Conservation (phyloP, 192 early-diverging fungal species). For the Phycomyces nitens region DNA sequence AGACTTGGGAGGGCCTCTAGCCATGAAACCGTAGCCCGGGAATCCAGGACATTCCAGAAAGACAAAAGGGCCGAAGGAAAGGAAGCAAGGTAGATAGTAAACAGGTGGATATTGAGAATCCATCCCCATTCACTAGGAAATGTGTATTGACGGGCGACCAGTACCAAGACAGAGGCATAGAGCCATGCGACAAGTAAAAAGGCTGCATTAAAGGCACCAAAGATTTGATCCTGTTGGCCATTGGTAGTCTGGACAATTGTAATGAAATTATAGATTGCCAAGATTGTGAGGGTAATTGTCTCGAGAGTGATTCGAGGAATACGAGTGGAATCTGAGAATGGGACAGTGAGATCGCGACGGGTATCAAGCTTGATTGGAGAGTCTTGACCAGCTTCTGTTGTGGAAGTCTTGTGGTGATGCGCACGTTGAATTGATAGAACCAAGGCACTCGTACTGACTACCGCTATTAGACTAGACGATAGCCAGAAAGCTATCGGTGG, state of each 20-base stretch:
- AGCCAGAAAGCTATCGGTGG: conserved; percentile 7
- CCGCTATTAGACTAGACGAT: not conserved
- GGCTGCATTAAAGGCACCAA: not conserved
- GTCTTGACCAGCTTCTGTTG: conserved; percentile 3
- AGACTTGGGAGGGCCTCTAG: not conserved
- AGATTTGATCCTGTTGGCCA: not conserved
- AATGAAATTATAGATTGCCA: not conserved
- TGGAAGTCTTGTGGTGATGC: not conserved
- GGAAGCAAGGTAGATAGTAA: conserved; percentile 7
- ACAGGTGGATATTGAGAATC: conserved; percentile 37
- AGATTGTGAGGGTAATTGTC: conserved; percentile 2
- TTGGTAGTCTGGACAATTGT: not conserved
- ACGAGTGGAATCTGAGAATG: not conserved
- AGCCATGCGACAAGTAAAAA: conserved; percentile 20
- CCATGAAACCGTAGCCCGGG: conserved; percentile 1
- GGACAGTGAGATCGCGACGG: not conserved
- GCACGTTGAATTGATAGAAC: conserved; percentile 9
- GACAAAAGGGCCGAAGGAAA: not conserved
- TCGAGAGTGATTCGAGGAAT: not conserved
- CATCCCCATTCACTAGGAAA: conserved; percentile 30
- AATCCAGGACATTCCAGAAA: not conserved
- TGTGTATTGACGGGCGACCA: conserved; percentile 22
- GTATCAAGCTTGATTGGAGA: conserved; percentile 6
- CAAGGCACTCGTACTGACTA: conserved; percentile 6
- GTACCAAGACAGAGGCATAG: conserved; percentile 19